Percentiles rank a stretch among this genome's conserved stretches.
Conservation (phyloP, 495 filamentous ascomycete species). For the Podospora pseudocomata region DNA sequence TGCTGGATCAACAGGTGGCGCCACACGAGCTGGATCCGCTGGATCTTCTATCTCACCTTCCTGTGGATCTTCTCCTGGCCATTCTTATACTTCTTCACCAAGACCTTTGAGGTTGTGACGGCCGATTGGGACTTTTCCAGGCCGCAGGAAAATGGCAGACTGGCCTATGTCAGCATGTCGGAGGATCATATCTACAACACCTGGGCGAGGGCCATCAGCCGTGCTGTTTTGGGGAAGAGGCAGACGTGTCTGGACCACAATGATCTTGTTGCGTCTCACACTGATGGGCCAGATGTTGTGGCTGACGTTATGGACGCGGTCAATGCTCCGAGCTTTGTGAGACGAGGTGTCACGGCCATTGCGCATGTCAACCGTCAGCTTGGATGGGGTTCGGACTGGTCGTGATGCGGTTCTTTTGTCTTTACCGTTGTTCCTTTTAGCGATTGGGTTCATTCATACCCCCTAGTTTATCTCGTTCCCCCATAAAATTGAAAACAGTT, state of each 20-base stretch:
- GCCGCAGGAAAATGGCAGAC: slow-evolving; percentile 24
- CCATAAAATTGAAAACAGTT: too few relatives aligned
- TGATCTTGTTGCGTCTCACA: slow-evolving; percentile 39
- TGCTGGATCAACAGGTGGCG: slow-evolving; percentile 56
- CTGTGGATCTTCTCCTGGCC: slow-evolving; percentile 63
- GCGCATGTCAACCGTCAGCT: slow-evolving; percentile 44
- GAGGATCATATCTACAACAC: slow-evolving; percentile 48
- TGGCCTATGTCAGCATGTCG: slow-evolving; percentile 44
- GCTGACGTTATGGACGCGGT: slow-evolving; percentile 29
- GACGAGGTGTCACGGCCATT: slow-evolving; percentile 41
- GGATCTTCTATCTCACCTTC: slow-evolving; percentile 58
- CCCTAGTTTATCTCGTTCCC: too few relatives aligned
- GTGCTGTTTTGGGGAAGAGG: slow-evolving; percentile 41
- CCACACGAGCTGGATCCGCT: slow-evolving; percentile 52
- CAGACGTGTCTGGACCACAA: slow-evolving; percentile 39
- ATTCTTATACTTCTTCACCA: slow-evolving; percentile 57
- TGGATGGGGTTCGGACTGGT: slow-evolving; percentile 39
- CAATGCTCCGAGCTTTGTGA: slow-evolving; percentile 30
- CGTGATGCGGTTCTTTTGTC: background rate
- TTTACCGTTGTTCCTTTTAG: too few relatives aligned
- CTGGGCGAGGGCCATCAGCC: slow-evolving; percentile 42
- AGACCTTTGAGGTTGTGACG: slow-evolving; percentile 55
- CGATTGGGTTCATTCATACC: too few relatives aligned
- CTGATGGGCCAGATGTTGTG: slow-evolving; percentile 27
- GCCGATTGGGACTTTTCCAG: slow-evolving; percentile 52